Conservation (phyloP, 441 rosid genomes). For the Aleurites moluccanus region DNA sequence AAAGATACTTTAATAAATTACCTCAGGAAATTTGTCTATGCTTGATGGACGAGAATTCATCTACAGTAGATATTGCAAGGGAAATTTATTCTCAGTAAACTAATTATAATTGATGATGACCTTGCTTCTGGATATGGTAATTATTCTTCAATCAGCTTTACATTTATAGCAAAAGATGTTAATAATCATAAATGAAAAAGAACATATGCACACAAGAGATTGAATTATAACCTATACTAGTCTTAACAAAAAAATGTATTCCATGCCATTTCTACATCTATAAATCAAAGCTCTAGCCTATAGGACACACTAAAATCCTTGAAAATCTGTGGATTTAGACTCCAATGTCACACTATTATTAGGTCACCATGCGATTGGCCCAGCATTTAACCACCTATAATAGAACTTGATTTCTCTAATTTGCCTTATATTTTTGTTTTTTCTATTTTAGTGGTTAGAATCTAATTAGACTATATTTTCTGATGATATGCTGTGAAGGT, state of each 20-base stretch:
- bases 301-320: neutral
- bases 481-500: neutral
- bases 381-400: too few relatives aligned
- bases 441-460: neutral
- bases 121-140: neutral
- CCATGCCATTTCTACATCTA: neutral
- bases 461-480: neutral
- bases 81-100: conserved; percentile 3
- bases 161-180: neutral
- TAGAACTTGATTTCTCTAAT: neutral
- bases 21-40: conserved; percentile 10
- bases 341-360: neutral
- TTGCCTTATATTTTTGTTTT: neutral
- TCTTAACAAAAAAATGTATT: neutral
- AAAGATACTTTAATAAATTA: conserved; percentile 9
- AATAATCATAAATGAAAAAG: neutral
- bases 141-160: neutral
- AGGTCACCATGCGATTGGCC: neutral
- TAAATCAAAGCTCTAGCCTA: neutral
- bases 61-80: conserved; percentile 7
- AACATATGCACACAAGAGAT: neutral
- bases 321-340: neutral
- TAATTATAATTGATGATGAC: neutral
- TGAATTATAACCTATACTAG: conserved; percentile 1
- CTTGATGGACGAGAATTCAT: neutral